Percentiles rank a stretch among this genome's conserved stretches.
phyloP scores from a whole-genome alignment of 2,329 filamentous ascomycete genomes.

The Fusarium pseudonygamai region DNA sequence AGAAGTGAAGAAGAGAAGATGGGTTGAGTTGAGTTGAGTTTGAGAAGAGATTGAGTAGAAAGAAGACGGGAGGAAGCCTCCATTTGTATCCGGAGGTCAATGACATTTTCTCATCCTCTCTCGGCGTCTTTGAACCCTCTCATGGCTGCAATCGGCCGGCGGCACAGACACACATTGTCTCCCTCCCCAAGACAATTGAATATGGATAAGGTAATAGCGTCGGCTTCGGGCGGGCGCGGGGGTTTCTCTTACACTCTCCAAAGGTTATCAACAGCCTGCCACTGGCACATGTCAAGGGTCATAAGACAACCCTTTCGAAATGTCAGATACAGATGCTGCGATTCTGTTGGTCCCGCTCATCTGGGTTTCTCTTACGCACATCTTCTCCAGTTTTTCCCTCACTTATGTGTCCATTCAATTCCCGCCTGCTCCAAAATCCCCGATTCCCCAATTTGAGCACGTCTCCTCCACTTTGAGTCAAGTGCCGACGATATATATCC shows the following conservation, averaged over 20 bases:
- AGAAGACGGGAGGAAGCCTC: conserved; percentile 11
- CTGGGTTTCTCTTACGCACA: conserved; percentile 34
- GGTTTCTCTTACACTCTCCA: conserved; percentile 23
- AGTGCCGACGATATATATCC: conserved; percentile 36
- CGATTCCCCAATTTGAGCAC: conserved; percentile 28
- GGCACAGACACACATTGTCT: conserved; percentile 14
- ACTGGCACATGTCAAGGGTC: conserved; percentile 24
- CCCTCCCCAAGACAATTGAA: conserved; percentile 22
- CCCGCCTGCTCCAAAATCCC: conserved; percentile 21
- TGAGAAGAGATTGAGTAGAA: background rate
- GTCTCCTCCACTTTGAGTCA: conserved; percentile 24
- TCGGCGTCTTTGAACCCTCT: conserved; percentile 19
- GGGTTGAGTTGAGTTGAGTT: background rate
- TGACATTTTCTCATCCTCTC: conserved; percentile 21
- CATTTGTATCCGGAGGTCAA: conserved; percentile 37
- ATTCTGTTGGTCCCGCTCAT: conserved; percentile 29
- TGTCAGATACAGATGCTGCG: background rate
- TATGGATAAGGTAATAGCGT: conserved; percentile 41
- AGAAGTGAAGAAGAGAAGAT: background rate
- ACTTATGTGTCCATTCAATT: conserved; percentile 6
- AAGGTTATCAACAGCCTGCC: background rate
- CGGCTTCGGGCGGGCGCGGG: conserved; percentile 27
- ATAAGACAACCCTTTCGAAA: conserved; percentile 27
- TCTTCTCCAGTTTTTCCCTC: conserved; percentile 17
- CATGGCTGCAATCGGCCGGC: conserved; percentile 43